These are phyloP conservation scores for Penicillium nucicola DNA, from an alignment of 495 filamentous ascomycete species.

Conservation along the genomic window DNA sequence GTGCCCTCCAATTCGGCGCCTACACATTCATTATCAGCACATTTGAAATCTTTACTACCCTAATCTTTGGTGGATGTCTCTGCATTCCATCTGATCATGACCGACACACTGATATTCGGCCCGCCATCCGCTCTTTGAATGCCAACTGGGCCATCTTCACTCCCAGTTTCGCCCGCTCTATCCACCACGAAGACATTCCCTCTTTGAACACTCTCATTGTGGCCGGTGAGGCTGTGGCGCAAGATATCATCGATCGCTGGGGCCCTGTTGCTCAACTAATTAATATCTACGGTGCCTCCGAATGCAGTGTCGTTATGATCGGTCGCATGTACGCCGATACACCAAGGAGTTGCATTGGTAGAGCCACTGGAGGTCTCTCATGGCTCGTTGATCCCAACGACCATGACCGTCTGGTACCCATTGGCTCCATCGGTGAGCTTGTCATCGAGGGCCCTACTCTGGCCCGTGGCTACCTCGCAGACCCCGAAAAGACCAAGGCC, in stretches of 20 bases:
- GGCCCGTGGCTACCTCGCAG: conserved; percentile 37
- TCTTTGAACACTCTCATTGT: conserved; percentile 13
- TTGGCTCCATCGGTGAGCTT: conserved; percentile 44
- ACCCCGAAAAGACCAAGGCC: conserved; percentile 25
- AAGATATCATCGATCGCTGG: conserved; percentile 15
- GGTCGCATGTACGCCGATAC: conserved; percentile 10
- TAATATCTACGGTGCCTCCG: conserved; percentile 32
- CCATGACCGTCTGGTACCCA: conserved; percentile 28
- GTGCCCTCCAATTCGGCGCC: too few relatives aligned
- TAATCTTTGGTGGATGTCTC: conserved; percentile 53
- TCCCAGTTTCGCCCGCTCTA: conserved; percentile 25
- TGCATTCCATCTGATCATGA: conserved; percentile 53
- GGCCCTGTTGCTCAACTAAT: conserved; percentile 9
- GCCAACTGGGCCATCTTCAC: conserved; percentile 26
- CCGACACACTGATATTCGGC: conserved; percentile 28
- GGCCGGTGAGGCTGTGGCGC: conserved; percentile 16
- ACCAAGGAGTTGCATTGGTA: conserved; percentile 13
- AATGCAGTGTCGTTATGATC: conserved; percentile 1
- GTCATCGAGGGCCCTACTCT: conserved; percentile 41
- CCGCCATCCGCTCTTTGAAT: conserved; percentile 21
- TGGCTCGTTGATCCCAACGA: conserved; percentile 40
- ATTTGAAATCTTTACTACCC: conserved; percentile 55
- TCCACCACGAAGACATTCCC: conserved; percentile 31
- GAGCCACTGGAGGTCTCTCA: conserved; percentile 8
- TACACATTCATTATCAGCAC: too few relatives aligned